Conservation (phyloP, 176 grass and related monocot genomes). For the Dendrocalamus sinicus region DNA sequence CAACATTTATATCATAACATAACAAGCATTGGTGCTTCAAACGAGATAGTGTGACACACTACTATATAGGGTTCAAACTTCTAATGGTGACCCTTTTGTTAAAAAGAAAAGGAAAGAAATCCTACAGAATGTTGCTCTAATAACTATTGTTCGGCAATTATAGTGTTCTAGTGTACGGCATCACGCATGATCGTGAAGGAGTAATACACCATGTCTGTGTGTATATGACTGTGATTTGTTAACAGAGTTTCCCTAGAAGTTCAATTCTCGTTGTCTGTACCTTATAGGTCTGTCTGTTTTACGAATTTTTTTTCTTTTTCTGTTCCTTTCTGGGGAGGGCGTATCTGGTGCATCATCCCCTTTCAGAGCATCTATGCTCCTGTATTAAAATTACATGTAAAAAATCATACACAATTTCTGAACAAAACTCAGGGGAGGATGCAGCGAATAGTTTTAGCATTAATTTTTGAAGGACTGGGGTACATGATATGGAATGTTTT, state of each 20-base stretch:
- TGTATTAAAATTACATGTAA: not conserved
- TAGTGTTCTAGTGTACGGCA: not conserved
- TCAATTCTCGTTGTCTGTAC: not conserved
- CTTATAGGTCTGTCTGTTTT: constrained; percentile 31
- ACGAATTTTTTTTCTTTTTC: not conserved
- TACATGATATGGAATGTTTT: not conserved
- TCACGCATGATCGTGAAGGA: constrained; percentile 25
- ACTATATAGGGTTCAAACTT: not conserved
- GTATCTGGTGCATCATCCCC: not conserved
- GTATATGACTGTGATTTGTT: constrained; percentile 20
- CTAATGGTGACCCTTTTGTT: not conserved
- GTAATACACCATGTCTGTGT: not conserved
- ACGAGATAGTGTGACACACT: not conserved
- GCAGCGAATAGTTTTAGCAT: not conserved
- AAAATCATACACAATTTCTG: not conserved
- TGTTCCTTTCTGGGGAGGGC: not conserved
- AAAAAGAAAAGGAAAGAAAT: not conserved
- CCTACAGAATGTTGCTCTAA: not conserved
- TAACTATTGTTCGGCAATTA: not conserved
- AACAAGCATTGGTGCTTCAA: not conserved
- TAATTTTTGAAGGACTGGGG: not conserved
- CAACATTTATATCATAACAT: constrained; percentile 3
- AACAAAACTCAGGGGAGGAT: not conserved
- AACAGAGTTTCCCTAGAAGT: constrained; percentile 5
- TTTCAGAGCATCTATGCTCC: not conserved